Evolutionary conservation across 75 land plant species (phyloP), one percentile per base, ranked within the genome.

Genomic region (Cryptomeria japonica): DNA sequence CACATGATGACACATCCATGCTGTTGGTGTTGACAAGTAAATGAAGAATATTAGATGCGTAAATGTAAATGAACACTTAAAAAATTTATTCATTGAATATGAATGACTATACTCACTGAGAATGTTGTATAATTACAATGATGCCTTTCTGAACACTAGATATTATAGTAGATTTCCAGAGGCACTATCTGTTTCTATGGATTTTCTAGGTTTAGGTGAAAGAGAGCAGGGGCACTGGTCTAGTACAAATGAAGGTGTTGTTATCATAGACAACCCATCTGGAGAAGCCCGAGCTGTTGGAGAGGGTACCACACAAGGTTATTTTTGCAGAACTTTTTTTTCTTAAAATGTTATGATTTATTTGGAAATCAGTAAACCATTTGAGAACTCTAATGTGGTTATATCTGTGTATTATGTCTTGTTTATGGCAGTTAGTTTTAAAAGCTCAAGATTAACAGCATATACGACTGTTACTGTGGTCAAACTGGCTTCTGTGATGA

Each of bases 201-300:
- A 86, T 92, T 64, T 88, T 25, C 28, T 88, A 90, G 93, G 95
- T 53, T 78, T 87, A 36, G 87, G 75, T 58, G 89, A 88, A 89
- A 46, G 86, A 88, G 91, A 90, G 55, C 89, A 90, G n/a, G 99
- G 97, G 14, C 90, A 86, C 37, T 97, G 99, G 99, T 84, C 82
- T 39, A 94, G 94, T 86, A 84, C 86, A 56, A 94, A 97, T 90
- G 89, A 78, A 86, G 92, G 93, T 87, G 92, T 97, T 86, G 14
- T 97, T 79, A 79, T 38, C 44, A 83, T 97, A 37, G 87, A 97
- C 64, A 84, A 84, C 51, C 87, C 44, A 49, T 92, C 97, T 88
- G 99, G 99, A 61, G 91, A 95, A 90, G 96, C 94, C 64, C 85
- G 87, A 86, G 98, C 99, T 25, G 86, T 92, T 85, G 92, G 91